phyloP scores from a whole-genome alignment of 75 land plant genomes.

The Pinus tabuliformis region DNA sequence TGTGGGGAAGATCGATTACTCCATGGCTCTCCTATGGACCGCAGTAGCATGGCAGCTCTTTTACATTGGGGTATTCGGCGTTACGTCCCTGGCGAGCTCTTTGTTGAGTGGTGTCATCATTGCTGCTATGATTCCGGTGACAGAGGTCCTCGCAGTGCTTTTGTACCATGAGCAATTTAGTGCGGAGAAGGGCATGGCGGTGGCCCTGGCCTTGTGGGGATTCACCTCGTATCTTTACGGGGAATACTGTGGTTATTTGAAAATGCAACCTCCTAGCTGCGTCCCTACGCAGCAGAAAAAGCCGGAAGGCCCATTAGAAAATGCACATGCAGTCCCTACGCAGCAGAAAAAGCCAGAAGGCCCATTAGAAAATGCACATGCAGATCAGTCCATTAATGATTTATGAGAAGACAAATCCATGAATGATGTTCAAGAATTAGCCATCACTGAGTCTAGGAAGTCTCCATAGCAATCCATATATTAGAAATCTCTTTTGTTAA shows the following conservation, averaged over 20 bases:
- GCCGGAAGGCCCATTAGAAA: too few species aligned
- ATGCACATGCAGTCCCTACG: too few species aligned
- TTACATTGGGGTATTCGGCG: conserved; percentile 10
- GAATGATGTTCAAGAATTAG: too few species aligned
- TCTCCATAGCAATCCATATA: too few species aligned
- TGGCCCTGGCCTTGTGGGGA: conserved; percentile 23
- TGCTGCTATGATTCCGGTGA: conserved; percentile 19
- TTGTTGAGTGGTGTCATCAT: conserved; percentile 15
- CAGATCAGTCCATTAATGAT: too few species aligned
- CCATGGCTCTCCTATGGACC: conserved; percentile 6
- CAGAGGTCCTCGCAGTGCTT: conserved; percentile 17
- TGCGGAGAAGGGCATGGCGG: conserved; percentile 19
- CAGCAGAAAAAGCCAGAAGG: too few species aligned
- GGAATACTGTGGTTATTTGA: background rate
- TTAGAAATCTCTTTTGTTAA: too few species aligned
- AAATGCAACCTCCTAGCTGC: too few species aligned
- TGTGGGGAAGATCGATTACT: conserved; percentile 6
- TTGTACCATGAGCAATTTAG: conserved; percentile 22
- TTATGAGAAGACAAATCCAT: too few species aligned
- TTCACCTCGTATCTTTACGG: conserved; percentile 17
- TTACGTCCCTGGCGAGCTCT: conserved; percentile 13
- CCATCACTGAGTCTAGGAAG: too few species aligned
- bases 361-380: too few species aligned
- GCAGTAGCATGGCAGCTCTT: conserved; percentile 16
- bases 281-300: too few species aligned